Conservation (phyloP, 179 eudicot species). For the Nepenthes alata region DNA sequence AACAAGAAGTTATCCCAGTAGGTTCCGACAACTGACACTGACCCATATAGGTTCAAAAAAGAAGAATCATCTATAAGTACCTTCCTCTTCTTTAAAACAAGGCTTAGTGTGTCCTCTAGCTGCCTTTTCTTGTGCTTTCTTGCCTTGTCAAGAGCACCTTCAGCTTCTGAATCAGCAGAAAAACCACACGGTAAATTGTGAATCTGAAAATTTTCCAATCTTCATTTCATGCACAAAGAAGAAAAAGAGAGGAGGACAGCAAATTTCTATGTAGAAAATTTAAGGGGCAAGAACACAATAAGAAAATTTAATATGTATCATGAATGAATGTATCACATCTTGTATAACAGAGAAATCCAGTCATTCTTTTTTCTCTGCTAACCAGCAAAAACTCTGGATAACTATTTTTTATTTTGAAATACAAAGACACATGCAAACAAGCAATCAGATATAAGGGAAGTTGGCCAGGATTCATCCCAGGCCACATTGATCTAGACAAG, state of each 20-base stretch:
- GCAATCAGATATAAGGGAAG: too few relatives aligned
- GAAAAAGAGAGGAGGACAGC: not conserved
- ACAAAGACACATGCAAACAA: too few relatives aligned
- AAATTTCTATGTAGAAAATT: not conserved
- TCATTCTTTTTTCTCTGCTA: too few relatives aligned
- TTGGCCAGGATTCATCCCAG: too few relatives aligned
- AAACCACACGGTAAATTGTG: not conserved
- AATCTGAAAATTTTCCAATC: not conserved
- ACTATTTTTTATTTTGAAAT: too few relatives aligned
- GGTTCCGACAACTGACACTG: too few relatives aligned
- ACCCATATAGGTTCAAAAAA: not conserved
- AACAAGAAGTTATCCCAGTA: too few relatives aligned
- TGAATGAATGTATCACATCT: too few relatives aligned
- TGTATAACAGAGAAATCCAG: too few relatives aligned
- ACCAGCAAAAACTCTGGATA: too few relatives aligned
- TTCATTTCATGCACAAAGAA: not conserved
- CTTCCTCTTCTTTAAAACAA: conserved; percentile 83
- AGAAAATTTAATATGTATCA: too few relatives aligned
- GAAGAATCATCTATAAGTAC: conserved; percentile 20
- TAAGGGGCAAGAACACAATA: not conserved
- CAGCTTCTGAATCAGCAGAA: conserved; percentile 60
- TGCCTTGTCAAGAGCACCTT: conserved; percentile 96
- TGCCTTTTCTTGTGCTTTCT: conserved; percentile 98
- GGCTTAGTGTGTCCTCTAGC: conserved; percentile 83
- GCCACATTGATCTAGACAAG: too few relatives aligned